Conservation (phyloP, 352 stramenopile genomes). For the Globisporangium solare region DNA sequence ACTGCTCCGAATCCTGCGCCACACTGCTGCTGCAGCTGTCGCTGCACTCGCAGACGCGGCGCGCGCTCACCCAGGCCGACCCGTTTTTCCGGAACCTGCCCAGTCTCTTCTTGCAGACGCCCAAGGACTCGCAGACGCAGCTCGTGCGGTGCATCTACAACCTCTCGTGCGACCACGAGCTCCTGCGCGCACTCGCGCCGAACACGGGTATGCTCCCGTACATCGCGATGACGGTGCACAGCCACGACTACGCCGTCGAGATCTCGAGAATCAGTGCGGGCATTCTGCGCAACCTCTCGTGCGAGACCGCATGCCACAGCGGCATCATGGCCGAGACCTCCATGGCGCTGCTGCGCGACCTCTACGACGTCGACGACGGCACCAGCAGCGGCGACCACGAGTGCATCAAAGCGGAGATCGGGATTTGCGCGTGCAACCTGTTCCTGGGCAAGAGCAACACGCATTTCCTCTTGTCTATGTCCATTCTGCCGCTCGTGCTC, state of each 20-base stretch:
- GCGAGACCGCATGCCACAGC: slow-evolving; percentile 24
- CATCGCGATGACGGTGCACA: slow-evolving; percentile 18
- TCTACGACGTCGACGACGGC: slow-evolving; percentile 46
- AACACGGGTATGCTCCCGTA: slow-evolving; percentile 18
- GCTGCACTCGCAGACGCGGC: slow-evolving; percentile 30
- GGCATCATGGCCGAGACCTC: slow-evolving; percentile 34
- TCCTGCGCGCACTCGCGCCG: slow-evolving; percentile 22
- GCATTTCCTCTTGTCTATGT: slow-evolving; percentile 34
- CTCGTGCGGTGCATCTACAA: slow-evolving; percentile 64
- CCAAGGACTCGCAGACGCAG: slow-evolving; percentile 28
- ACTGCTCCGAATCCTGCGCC: slow-evolving; percentile 39
- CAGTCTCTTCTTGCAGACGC: slow-evolving; percentile 27
- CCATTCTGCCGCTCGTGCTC: slow-evolving; percentile 50
- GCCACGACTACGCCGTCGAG: slow-evolving; percentile 17
- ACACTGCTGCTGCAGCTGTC: slow-evolving; percentile 62
- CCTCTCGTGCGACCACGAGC: slow-evolving; percentile 34
- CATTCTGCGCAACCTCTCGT: slow-evolving; percentile 56
- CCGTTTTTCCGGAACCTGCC: slow-evolving; percentile 20
- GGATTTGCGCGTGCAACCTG: slow-evolving; percentile 59
- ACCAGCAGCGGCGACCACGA: slow-evolving; percentile 2
- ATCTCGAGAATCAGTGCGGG: slow-evolving; percentile 20
- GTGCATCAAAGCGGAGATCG: slow-evolving; percentile 39
- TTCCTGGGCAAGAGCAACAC: slow-evolving; percentile 66
- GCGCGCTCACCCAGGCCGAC: slow-evolving; percentile 13
- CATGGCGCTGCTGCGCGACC: slow-evolving; percentile 35